Base-by-base conservation (phyloP, 2,329 filamentous ascomycete genomes). In the Knufia fluminis region DNA sequence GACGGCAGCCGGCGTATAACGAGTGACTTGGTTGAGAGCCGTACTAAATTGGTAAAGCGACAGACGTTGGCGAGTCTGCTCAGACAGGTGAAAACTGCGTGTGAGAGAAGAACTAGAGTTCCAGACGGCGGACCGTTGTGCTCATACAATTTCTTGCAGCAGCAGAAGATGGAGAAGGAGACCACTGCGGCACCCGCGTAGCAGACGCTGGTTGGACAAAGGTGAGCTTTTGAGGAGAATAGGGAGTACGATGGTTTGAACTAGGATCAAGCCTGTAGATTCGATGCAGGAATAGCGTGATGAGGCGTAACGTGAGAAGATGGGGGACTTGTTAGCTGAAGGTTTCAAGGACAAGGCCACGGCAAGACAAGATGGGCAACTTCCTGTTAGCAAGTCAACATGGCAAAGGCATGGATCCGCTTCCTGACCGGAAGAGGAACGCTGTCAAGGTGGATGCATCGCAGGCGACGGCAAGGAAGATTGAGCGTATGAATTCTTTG, bases 201-300 rank as follows among this genome's bases (percentile, higher is more conserved):
- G 22, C 22, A 23, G 38, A 7, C 16, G 17, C 22, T 41, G n/a
- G 17, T 12, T 41, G 38, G 38, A 41, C 9, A 36, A 16, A 36
- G 16, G 33, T 14, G n/a, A 36, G 10, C 33, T n/a, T 36, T 36
- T 14, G 33, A 36, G 33, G 16, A 36, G 33, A 17, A 41, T 10
- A 41, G 38, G 35, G 33, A 36, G 33, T 36, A 41, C 17, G 17
- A 24, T 12, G 38, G 22, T 41, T 41, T 41, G 38, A 17, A 41
- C 38, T 41, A 41, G 38, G 38, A 17, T 41, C 8, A 41, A 17
- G 38, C 38, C 38, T 23, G 38, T 41, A 41, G 22, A 9, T 22
- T n/a, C 17, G 17, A 22, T 41, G 19, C 10, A 22, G 16, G 9
- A 41, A 24, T 41, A 41, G 38, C 38, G 38, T 22, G 38, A 23